phyloP scores from a whole-genome alignment of 441 rosid species.

The Pelargonium australe region DNA sequence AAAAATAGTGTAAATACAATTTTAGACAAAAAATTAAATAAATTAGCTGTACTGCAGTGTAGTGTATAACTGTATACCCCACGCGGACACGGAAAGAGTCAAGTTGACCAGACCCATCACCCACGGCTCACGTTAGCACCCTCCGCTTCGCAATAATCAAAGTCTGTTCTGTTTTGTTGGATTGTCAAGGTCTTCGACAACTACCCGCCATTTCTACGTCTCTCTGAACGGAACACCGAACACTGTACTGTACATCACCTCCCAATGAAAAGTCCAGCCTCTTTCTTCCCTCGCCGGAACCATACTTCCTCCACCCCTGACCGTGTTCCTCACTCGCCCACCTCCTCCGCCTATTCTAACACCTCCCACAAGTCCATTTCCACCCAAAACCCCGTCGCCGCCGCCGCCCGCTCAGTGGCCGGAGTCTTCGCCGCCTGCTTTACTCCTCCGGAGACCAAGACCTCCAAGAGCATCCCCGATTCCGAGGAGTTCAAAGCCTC shows the following conservation, averaged over 20 bases:
- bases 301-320: conserved; percentile 34
- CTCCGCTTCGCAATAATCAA: too few species aligned
- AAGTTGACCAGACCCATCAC: too few species aligned
- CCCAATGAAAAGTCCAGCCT: not conserved
- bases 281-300: conserved; percentile 28
- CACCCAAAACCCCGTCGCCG: conserved; percentile 24
- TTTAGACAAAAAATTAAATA: too few species aligned
- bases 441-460: conserved; percentile 45
- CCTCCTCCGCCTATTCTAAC: conserved; percentile 34
- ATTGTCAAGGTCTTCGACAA: too few species aligned
- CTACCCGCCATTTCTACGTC: too few species aligned
- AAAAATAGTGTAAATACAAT: too few species aligned
- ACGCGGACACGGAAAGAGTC: too few species aligned
- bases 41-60: too few species aligned
- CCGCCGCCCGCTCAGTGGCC: conserved; percentile 42
- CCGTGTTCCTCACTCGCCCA: conserved; percentile 28
- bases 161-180: too few species aligned
- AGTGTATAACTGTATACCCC: too few species aligned
- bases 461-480: conserved; percentile 23
- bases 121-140: too few species aligned
- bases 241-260: not conserved
- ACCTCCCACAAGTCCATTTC: conserved; percentile 31
- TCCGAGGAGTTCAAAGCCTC: conserved; percentile 32
- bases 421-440: conserved; percentile 58
- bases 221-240: too few species aligned